Percentiles rank a stretch among this genome's conserved stretches.
These are phyloP conservation scores for Castanospermum australe DNA, from an alignment of 306 rosid species.

Conservation along the genomic window DNA sequence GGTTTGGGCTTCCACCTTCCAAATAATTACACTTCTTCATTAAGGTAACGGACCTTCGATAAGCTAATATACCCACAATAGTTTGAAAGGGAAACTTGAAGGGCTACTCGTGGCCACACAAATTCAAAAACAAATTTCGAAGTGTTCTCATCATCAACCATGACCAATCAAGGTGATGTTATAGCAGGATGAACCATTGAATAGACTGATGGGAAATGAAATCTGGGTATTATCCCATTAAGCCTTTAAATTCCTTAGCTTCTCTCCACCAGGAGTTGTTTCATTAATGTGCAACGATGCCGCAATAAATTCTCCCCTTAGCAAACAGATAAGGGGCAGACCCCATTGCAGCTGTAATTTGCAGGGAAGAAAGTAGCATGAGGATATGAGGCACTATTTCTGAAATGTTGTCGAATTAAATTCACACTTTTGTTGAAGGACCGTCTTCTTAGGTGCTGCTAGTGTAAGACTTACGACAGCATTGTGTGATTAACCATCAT, in stretches of 20 bases:
- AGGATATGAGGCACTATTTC: constrained; percentile 23
- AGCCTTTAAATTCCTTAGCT: constrained; percentile 18
- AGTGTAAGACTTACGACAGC: constrained; percentile 3
- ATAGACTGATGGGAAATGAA: constrained; percentile 47
- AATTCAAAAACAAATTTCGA: constrained; percentile 27
- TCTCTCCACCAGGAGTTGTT: constrained; percentile 30
- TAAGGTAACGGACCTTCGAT: constrained; percentile 26
- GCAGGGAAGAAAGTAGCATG: constrained; percentile 24
- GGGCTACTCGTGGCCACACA: constrained; percentile 38
- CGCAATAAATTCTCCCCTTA: constrained; percentile 35
- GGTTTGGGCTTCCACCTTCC: neutral
- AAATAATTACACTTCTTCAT: constrained; percentile 18
- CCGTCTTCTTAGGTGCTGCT: constrained; percentile 8
- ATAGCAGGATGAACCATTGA: constrained; percentile 39
- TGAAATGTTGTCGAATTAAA: constrained; percentile 35
- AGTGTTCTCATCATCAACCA: constrained; percentile 35
- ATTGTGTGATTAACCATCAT: constrained; percentile 10
- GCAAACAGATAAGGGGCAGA: constrained; percentile 37
- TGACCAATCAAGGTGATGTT: constrained; percentile 39
- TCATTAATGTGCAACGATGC: constrained; percentile 37
- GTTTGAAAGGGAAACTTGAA: constrained; percentile 26
- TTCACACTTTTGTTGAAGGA: constrained; percentile 28
- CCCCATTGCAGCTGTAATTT: constrained; percentile 28
- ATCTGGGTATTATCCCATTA: constrained; percentile 37
- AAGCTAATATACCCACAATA: constrained; percentile 4